Evolutionary conservation across 805 yeast species (phyloP).

Genomic region (Yarrowia phangngaensis): DNA sequence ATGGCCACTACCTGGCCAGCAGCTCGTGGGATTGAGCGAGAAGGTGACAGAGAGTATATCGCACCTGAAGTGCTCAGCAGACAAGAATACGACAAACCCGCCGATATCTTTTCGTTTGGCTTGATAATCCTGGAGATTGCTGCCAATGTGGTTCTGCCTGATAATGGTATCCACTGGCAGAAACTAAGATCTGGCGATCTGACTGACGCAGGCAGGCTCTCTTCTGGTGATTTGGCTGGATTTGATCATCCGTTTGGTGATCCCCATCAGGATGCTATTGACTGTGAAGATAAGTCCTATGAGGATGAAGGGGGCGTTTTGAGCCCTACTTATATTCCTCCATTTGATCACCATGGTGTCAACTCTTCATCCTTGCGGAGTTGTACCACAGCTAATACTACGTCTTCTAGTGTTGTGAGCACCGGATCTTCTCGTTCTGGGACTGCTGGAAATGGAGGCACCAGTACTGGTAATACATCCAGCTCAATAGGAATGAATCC

Average conservation of each 20-base stretch:
- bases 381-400: constrained; percentile 17
- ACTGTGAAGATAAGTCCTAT: constrained; percentile 2
- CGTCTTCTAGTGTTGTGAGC: not conserved
- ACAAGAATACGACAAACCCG: constrained; percentile 81
- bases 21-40: constrained; percentile 66
- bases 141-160: constrained; percentile 90
- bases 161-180: constrained; percentile 96
- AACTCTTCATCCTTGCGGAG: constrained; percentile 8
- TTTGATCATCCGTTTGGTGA: constrained; percentile 20
- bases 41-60: constrained; percentile 95
- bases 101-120: constrained; percentile 93
- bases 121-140: constrained; percentile 92
- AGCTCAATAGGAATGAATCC: constrained; percentile 34
- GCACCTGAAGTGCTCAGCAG: constrained; percentile 91
- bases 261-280: not conserved
- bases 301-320: constrained; percentile 10
- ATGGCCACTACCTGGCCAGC: constrained; percentile 79
- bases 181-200: constrained; percentile 91
- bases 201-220: constrained; percentile 84
- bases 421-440: constrained; percentile 3
- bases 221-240: constrained; percentile 54
- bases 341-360: constrained; percentile 4
- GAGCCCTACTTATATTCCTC: constrained; percentile 21
- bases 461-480: constrained; percentile 17
- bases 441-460: constrained; percentile 18